Percentiles rank a stretch among this genome's conserved stretches.
Evolutionary conservation across 306 rosid species (phyloP).

Genomic region (Lagenaria siceraria): DNA sequence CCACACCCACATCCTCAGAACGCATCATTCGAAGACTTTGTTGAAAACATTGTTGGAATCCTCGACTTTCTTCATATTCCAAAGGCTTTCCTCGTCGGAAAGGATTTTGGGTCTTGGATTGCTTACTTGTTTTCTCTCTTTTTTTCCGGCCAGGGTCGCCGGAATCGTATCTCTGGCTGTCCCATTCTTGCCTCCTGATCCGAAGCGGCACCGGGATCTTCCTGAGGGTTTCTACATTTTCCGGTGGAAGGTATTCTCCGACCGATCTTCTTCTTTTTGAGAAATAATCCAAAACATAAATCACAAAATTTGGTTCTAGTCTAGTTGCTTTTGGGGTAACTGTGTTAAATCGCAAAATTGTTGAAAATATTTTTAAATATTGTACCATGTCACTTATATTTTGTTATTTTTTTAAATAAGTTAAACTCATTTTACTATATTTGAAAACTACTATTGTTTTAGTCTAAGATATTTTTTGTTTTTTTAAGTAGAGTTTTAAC

Average conservation of each 20-base stretch:
- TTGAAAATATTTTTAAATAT: too few species aligned
- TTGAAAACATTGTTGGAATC: constrained; percentile 37
- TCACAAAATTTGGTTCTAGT: too few species aligned
- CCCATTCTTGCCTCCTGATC: constrained; percentile 42
- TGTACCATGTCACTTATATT: too few species aligned
- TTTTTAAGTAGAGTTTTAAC: too few species aligned
- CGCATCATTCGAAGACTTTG: constrained; percentile 21
- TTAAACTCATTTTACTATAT: too few species aligned
- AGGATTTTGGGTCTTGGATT: constrained; percentile 54
- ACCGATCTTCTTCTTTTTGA: neutral
- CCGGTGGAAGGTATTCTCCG: constrained; percentile 41
- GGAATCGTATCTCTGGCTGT: constrained; percentile 56
- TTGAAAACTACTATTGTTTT: too few species aligned
- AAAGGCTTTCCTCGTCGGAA: constrained; percentile 56
- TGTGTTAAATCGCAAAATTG: too few species aligned
- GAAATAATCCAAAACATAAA: too few species aligned
- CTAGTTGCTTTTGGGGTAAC: too few species aligned
- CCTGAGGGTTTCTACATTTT: constrained; percentile 73
- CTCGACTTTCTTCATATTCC: constrained; percentile 34
- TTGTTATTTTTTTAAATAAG: too few species aligned
- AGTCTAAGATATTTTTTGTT: too few species aligned
- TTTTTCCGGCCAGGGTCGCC: constrained; percentile 50
- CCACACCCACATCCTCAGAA: constrained; percentile 32
- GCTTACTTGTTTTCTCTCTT: constrained; percentile 40
- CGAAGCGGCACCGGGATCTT: constrained; percentile 8